These are phyloP conservation scores for Medicago arabica DNA, from an alignment of 306 rosid species.

Conservation along the genomic window DNA sequence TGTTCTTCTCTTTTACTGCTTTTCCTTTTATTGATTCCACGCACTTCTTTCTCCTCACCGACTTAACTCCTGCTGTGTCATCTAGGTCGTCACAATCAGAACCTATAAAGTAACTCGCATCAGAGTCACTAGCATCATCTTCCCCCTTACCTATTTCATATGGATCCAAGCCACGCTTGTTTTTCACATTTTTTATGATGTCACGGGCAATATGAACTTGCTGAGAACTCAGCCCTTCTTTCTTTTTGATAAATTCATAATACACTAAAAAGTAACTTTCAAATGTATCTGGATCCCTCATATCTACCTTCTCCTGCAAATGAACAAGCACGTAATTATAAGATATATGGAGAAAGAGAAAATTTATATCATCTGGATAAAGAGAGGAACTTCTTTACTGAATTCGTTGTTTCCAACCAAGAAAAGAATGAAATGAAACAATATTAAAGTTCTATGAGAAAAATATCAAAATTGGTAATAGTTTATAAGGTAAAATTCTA, in stretches of 20 bases:
- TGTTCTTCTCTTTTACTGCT: constrained; percentile 50
- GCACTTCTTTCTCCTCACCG: constrained; percentile 45
- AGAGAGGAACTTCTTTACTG: constrained; percentile 23
- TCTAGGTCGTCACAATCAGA: constrained; percentile 63
- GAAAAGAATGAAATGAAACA: constrained; percentile 9
- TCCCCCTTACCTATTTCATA: constrained; percentile 44
- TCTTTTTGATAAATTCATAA: constrained; percentile 56
- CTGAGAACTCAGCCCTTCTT: constrained; percentile 58
- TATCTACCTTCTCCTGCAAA: constrained; percentile 62
- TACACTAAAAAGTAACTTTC: constrained; percentile 65
- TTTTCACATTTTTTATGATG: constrained; percentile 49
- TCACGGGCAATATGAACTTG: constrained; percentile 46
- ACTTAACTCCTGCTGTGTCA: constrained; percentile 38
- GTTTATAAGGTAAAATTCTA: constrained; percentile 18
- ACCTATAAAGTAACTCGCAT: constrained; percentile 40
- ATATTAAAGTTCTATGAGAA: constrained; percentile 16
- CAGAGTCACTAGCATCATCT: constrained; percentile 50
- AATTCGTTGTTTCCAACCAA: constrained; percentile 6
- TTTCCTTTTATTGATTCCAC: constrained; percentile 44
- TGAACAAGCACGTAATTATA: constrained; percentile 35
- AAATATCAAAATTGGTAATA: constrained; percentile 6
- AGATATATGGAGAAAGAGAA: constrained; percentile 21
- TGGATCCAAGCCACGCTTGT: constrained; percentile 42
- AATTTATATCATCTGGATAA: not conserved
- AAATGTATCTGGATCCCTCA: constrained; percentile 56